Evolutionary conservation across 176 grass and related monocot genomes (phyloP), one percentile per base, ranked within the genome.

Genomic region (Cymbopogon citratus): DNA sequence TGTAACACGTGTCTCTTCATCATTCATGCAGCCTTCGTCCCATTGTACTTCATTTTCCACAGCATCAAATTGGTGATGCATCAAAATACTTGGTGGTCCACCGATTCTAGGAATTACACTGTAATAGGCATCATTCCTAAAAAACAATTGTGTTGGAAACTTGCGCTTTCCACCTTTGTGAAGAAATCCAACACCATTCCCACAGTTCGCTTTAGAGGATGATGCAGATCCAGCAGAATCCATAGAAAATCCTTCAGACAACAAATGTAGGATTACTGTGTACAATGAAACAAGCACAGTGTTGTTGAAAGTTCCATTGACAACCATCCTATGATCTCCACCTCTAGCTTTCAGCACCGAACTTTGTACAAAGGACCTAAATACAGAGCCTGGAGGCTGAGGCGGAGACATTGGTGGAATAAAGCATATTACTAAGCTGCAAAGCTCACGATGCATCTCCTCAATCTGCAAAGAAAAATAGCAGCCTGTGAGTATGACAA

Each of bases 281-380:
- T 92, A 96, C 80, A 96, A 78, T 38, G 93, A 96, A 73, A 92
- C 80, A 78, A 92, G 83, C 43, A 91, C 77, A 15, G 86, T 90
- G 45, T 86, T 89, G 86, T 61, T 89, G 72, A 85, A 88, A 72
- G 80, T 64, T 51, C 84, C 76, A 52, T 62, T 86, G 77, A 81
- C 75, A 65, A 59, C 25, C 60, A 83, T 90, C 87, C 84, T 92
- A 48, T 91, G 79, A 34, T 92, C 90, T 66, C 81, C 83, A n/a
- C 83, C 85, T 83, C 90, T 85, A 52, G 88, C 87, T 77, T 82
- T 89, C 52, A 92, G 29, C 73, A 96, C 76, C 7, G 34, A 78
- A 89, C 72, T 89, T 76, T 92, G 93, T 72, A 96, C 77, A 63
- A 96, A 92, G 46, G 86, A 83, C 21, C 85, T 84, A 79, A 96